phyloP scores from a whole-genome alignment of 768 basidiomycete genomes.

The Boletus fagicola region DNA sequence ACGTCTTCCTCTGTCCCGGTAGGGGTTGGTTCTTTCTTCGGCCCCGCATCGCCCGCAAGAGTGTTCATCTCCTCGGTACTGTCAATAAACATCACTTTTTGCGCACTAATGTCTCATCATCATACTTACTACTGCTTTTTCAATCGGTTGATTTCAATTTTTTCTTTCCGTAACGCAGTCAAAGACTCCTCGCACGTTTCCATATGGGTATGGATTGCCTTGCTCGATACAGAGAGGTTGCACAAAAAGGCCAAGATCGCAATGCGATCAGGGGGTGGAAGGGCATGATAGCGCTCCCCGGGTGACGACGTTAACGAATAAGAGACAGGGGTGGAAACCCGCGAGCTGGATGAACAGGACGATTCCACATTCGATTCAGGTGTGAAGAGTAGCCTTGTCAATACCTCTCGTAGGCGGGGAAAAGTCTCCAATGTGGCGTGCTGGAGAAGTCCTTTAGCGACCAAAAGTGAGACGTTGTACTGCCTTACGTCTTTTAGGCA shows the following conservation, averaged over 20 bases:
- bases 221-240: slow-evolving; percentile 87
- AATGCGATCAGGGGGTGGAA: slow-evolving; percentile 78
- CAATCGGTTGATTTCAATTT: slow-evolving; percentile 89
- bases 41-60: slow-evolving; percentile 53
- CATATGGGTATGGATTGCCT: slow-evolving; percentile 83
- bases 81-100: slow-evolving; percentile 14
- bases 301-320: slow-evolving; percentile 50
- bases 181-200: slow-evolving; percentile 87
- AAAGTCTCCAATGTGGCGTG: slow-evolving; percentile 73
- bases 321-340: slow-evolving; percentile 47
- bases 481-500: slow-evolving; percentile 83
- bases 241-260: slow-evolving; percentile 85
- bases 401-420: slow-evolving; percentile 65
- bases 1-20: slow-evolving; percentile 51
- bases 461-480: neutral
- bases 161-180: slow-evolving; percentile 91
- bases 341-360: slow-evolving; percentile 46
- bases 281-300: slow-evolving; percentile 64
- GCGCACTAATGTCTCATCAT: slow-evolving; percentile 7
- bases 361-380: slow-evolving; percentile 49
- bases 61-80: slow-evolving; percentile 73
- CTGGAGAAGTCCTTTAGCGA: slow-evolving; percentile 38
- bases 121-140: slow-evolving; percentile 81
- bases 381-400: slow-evolving; percentile 72
- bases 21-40: slow-evolving; percentile 46